Percentiles rank a stretch among this genome's conserved stretches.
Evolutionary conservation across 371 early-diverging fungal genomes (phyloP).

Genomic region (Apophysomyces trapeziformis): DNA sequence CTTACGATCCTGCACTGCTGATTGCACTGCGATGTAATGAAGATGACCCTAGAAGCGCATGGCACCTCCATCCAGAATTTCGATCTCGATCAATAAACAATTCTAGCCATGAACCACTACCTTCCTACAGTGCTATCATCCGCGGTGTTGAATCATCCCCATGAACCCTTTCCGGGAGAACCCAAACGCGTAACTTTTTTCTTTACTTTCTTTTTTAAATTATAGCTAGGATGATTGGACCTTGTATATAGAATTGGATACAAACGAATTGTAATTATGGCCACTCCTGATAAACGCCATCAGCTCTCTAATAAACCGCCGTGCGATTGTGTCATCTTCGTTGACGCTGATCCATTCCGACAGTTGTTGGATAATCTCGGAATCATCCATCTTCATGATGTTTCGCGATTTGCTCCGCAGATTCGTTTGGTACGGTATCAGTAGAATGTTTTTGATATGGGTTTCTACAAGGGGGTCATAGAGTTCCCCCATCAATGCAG

Average conservation of each 20-base stretch:
- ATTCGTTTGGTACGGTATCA: conserved; percentile 32
- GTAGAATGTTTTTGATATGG: conserved; percentile 34
- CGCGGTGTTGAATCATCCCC: background rate
- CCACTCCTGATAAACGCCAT: conserved; percentile 45
- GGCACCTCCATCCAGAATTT: background rate
- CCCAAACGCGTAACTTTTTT: background rate
- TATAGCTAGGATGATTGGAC: background rate
- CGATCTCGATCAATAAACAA: conserved; percentile 4
- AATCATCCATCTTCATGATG: conserved; percentile 31
- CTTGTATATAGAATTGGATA: conserved; percentile 24
- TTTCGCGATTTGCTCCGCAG: background rate
- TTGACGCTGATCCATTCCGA: conserved; percentile 41
- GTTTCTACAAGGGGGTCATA: conserved; percentile 34
- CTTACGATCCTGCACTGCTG: conserved; percentile 1
- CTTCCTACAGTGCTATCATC: conserved; percentile 70
- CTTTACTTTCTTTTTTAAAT: background rate
- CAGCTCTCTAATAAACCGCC: conserved; percentile 31
- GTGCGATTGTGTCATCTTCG: conserved; percentile 20
- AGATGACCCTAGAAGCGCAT: conserved; percentile 4
- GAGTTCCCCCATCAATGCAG: conserved; percentile 25
- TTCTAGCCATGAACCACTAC: conserved; percentile 31
- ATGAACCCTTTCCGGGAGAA: background rate
- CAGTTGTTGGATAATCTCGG: conserved; percentile 20
- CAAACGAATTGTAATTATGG: conserved; percentile 34
- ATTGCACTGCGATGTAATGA: background rate